phyloP scores from a whole-genome alignment of 306 rosid genomes.

The Prunus salicina region DNA sequence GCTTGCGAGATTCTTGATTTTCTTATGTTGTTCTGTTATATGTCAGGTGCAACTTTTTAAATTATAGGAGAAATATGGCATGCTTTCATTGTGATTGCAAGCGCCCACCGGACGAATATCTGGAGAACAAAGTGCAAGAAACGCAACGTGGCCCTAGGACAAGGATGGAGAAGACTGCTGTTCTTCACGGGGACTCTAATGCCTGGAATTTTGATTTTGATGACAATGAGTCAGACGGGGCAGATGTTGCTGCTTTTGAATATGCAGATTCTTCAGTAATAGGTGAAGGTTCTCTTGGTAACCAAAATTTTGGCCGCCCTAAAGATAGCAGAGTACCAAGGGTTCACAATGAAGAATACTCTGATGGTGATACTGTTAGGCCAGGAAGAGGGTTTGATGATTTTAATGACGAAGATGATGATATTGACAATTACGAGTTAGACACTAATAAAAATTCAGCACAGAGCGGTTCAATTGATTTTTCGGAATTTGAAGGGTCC shows the following conservation, averaged over 20 bases:
- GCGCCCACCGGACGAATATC: conserved; percentile 84
- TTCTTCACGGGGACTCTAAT: conserved; percentile 62
- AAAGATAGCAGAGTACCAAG: conserved; percentile 41
- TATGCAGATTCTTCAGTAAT: conserved; percentile 70
- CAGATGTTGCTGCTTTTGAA: conserved; percentile 97
- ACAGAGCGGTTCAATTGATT: conserved; percentile 37
- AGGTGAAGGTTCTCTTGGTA: conserved; percentile 43
- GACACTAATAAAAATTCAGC: conserved; percentile 51
- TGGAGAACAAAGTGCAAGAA: conserved; percentile 66
- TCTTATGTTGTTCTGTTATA: conserved; percentile 19
- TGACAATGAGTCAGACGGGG: conserved; percentile 95
- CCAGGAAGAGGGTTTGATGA: conserved; percentile 85
- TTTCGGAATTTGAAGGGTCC: conserved; percentile 56
- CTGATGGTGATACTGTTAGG: conserved; percentile 40
- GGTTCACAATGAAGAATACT: conserved; percentile 42
- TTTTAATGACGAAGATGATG: conserved; percentile 85
- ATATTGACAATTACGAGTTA: conserved; percentile 79
- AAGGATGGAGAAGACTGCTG: conserved; percentile 46
- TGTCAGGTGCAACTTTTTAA: conserved; percentile 97
- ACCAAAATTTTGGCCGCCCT: conserved; percentile 34
- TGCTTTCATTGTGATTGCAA: conserved; percentile 97
- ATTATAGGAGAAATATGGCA: conserved; percentile 83
- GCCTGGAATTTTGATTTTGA: conserved; percentile 99
- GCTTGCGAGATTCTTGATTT: not conserved
- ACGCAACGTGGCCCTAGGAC: conserved; percentile 39